Evolutionary conservation across 2,329 filamentous ascomycete genomes (phyloP).

Genomic region (Hypoxylon sp.): DNA sequence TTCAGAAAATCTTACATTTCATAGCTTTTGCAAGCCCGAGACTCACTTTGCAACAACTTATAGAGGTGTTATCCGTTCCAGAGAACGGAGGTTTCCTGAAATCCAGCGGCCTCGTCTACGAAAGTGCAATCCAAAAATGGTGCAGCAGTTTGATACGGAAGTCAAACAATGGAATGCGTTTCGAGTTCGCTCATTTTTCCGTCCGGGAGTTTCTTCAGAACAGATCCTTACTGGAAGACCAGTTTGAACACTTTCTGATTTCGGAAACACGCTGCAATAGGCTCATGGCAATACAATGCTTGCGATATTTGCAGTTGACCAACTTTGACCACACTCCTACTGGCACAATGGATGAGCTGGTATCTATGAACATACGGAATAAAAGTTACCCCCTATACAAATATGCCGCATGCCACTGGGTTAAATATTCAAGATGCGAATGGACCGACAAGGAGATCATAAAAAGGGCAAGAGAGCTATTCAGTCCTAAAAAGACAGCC

Average conservation of each 20-base stretch:
- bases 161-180: slow-evolving; percentile 22
- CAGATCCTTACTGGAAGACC: slow-evolving; percentile 5
- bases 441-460: slow-evolving; percentile 9
- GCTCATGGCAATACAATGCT: slow-evolving; percentile 28
- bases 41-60: slow-evolving; percentile 11
- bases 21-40: slow-evolving; percentile 2
- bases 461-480: slow-evolving; percentile 26
- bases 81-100: slow-evolving; percentile 1
- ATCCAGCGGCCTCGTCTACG: slow-evolving; percentile 13
- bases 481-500: slow-evolving; percentile 23
- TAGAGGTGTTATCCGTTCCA: slow-evolving; percentile 17
- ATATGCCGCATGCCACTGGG: slow-evolving; percentile 5
- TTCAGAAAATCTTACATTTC: slow-evolving; percentile 34
- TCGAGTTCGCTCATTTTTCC: slow-evolving; percentile 47
- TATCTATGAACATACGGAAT: neutral
- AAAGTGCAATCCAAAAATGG: slow-evolving; percentile 14
- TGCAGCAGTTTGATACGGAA: slow-evolving; percentile 46
- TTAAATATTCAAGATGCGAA: neutral
- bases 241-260: slow-evolving; percentile 32
- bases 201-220: slow-evolving; percentile 42
- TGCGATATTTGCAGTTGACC: slow-evolving; percentile 40
- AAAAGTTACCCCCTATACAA: neutral
- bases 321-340: slow-evolving; percentile 24
- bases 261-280: slow-evolving; percentile 19
- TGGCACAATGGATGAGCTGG: neutral